A percentile compares a stretch with the other conserved stretches of the same genome.
phyloP scores from a whole-genome alignment of 305 asterid genomes.

The Fraxinus sp. region DNA sequence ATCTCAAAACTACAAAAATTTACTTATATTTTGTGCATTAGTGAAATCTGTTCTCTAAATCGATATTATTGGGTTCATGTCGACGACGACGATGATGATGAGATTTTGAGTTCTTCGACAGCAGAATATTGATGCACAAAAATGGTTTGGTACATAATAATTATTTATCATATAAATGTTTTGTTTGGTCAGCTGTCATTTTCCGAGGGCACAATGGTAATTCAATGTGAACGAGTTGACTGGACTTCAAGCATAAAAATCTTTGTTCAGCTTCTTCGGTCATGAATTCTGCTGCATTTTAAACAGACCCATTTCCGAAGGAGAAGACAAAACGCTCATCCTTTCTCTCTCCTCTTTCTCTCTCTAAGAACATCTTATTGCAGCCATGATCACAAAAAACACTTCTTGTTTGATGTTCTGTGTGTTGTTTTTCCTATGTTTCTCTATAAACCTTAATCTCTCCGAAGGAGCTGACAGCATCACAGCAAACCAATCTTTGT shows the following conservation, averaged over 20 bases:
- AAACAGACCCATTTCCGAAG: background rate
- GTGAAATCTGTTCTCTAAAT: background rate
- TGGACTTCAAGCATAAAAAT: background rate
- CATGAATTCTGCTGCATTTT: background rate
- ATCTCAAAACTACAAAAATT: no score
- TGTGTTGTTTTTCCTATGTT: conserved; percentile 25
- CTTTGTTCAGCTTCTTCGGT: background rate
- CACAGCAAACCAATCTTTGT: conserved; percentile 30
- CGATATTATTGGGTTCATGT: background rate
- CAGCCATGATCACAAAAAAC: conserved; percentile 25
- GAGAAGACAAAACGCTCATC: background rate
- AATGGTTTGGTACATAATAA: no score
- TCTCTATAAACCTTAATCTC: conserved; percentile 17
- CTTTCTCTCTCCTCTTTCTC: background rate
- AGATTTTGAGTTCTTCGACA: background rate
- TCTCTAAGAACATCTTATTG: background rate
- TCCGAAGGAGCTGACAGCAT: conserved; percentile 38
- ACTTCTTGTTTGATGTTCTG: background rate
- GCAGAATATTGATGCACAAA: no score
- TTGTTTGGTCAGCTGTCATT: no score
- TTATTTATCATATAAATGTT: no score
- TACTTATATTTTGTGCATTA: no score
- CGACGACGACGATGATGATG: background rate
- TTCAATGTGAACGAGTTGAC: background rate
- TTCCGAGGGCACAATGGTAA: background rate